Base-by-base conservation (phyloP, 805 yeast genomes). In the Starmera quercuum region DNA sequence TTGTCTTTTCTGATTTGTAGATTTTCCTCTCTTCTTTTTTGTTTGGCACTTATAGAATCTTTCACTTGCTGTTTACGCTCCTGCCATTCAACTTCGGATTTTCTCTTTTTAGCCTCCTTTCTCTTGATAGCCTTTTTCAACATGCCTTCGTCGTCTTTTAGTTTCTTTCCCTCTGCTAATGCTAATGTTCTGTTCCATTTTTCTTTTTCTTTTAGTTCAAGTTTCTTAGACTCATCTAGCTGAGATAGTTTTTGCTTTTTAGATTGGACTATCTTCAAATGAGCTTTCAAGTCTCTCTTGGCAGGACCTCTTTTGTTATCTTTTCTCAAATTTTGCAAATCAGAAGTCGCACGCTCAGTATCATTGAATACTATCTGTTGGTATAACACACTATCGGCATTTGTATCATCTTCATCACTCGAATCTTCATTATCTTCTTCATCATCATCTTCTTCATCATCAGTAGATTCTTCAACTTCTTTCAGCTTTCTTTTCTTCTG, bases 21-120 rank as follows among this genome's bases (percentile, higher is more conserved):
- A 54, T 92, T 92, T 47, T 86, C 95, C 50, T 88, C 95, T 58
- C 97, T 77, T 68, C 92, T 82, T 64, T 86, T 84, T 42, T 73
- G 77, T 49, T 82, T 81, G 13, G 80, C 83, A 31, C 77, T 70
- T 33, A 83, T 78, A 25, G 80, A 78, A 46, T 79, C 83, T 38
- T 75, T 74, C 11, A 92, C 95, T 24, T 71, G 71, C 47, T 79
- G 83, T 54, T 83, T 80, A 45, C 99, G 75, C 33, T 90, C 97
- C 44, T 64, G 72, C 99, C 99, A 92, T 58, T 90, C 95, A 33
- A 75, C 64, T 49, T 86, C 95, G 37, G 94, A 81, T 64, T 79
- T 84, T 51, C 83, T 73, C 66, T 92, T 92, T 52, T 72, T 71
- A 40, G 83, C 76, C 47, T 85, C 90, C 54, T 86, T 84, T 47